Percentiles rank a stretch among this genome's conserved stretches.
Conservation (phyloP, 495 filamentous ascomycete genomes). For the Trichoderma gamsii region DNA sequence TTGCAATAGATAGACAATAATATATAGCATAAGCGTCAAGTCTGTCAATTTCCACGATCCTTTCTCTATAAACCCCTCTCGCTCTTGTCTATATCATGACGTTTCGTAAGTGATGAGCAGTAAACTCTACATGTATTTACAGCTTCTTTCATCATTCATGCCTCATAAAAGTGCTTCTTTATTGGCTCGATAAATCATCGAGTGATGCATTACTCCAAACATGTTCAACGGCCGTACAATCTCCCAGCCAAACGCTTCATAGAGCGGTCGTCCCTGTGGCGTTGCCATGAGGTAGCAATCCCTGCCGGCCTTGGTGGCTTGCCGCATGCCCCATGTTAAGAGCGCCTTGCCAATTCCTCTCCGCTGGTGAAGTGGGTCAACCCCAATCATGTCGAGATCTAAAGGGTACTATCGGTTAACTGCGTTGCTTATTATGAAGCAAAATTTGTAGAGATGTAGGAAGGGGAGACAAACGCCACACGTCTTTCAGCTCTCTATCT, state of each 20-base stretch:
- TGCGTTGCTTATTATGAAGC: neutral
- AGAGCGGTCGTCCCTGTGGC: constrained; percentile 10
- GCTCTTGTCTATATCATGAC: neutral
- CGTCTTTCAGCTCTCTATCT: constrained; percentile 2
- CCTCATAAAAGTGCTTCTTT: neutral
- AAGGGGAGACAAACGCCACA: neutral
- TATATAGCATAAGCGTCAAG: neutral
- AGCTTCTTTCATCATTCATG: neutral
- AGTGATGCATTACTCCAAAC: constrained; percentile 7
- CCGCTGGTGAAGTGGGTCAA: constrained; percentile 8
- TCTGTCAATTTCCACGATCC: neutral
- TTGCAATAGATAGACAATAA: neutral
- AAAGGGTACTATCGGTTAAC: neutral
- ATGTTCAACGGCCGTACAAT: neutral
- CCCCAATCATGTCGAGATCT: constrained; percentile 10
- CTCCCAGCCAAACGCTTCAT: neutral
- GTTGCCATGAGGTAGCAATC: constrained; percentile 12
- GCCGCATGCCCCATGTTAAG: constrained; percentile 11
- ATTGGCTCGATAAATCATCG: neutral
- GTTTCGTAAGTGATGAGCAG: neutral
- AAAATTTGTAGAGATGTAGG: neutral
- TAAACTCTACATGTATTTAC: neutral
- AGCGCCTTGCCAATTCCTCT: constrained; percentile 10
- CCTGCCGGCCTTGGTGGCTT: constrained; percentile 5
- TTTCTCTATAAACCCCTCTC: neutral